Evolutionary conservation across 768 basidiomycete genomes (phyloP), one percentile per base, ranked within the genome.

Genomic region (Cyclocybe cylindracea): DNA sequence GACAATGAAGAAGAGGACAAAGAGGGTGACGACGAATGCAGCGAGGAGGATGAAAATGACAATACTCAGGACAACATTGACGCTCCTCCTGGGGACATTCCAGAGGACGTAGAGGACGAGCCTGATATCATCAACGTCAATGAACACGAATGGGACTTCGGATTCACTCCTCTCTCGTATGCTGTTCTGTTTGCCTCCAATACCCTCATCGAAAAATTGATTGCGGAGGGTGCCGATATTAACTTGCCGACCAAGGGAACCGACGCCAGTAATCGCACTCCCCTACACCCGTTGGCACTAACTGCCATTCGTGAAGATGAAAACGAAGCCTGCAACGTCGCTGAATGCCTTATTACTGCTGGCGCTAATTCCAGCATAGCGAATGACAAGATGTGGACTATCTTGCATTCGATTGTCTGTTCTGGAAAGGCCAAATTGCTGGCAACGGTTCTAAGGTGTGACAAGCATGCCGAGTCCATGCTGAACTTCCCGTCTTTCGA

Each of bases 101-200:
- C 76, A 1, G 82, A 82, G 37, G 81, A 82, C 57, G 66, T 75
- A 5, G 65, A 69, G 3, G 76, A 80, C 40, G 67, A 68, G 34
- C 80, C 80, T 0, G 84, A 85, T 51, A 67, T 86, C 32, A 68
- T 85, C n/a, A 78, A 82, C 41, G 58, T 84, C 54, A 71, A 83
- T 40, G 68, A 70, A 1, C 49, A 71, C 0, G 84, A 85, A 60
- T 87, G 84, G 84, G 84, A 85, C 60, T 75, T 78, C 49, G 72
- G 73, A 3, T 76, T 82, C 53, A 75, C 78, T 1, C 74, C 85
- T 2, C 69, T 85, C 29, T 67, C 68, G 19, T 80, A 80, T 58
- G 83, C 78, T 2, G 73, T 80, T 39, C 60, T 82, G 4, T 78
- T 69, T 18, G 79, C 73, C 1, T 78, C 78, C 1, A 50, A 75